These are phyloP conservation scores for Beauveria caledonica DNA, from an alignment of 2,329 filamentous ascomycete species.

Conservation along the genomic window DNA sequence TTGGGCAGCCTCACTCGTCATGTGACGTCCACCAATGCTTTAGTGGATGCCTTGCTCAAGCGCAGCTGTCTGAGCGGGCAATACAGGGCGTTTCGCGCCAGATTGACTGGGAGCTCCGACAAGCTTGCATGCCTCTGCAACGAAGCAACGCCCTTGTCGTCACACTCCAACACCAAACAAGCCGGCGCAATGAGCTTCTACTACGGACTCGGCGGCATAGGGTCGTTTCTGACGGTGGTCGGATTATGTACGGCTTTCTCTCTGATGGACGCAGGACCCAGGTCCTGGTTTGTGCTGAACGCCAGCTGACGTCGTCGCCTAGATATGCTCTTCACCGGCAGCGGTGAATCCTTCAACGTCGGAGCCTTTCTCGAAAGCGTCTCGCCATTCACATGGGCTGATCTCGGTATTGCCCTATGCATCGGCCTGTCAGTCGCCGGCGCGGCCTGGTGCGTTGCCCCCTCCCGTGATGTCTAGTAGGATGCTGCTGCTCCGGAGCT, in stretches of 20 bases:
- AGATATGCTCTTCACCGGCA: constrained; percentile 99
- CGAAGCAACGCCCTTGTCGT: constrained; percentile 17
- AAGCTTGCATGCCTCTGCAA: constrained; percentile 14
- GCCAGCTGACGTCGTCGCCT: constrained; percentile 7
- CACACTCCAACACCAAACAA: constrained; percentile 16
- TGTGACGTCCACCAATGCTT: constrained; percentile 7
- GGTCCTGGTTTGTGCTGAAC: background rate
- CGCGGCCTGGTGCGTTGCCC: constrained; percentile 69
- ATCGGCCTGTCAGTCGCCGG: constrained; percentile 95
- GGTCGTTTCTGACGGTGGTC: constrained; percentile 61
- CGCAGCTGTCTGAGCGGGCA: constrained; percentile 7
- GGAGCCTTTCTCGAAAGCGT: constrained; percentile 90
- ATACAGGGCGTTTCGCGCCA: constrained; percentile 15
- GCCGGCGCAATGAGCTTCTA: constrained; percentile 56
- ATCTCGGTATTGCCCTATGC: constrained; percentile 82
- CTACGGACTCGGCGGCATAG: constrained; percentile 62
- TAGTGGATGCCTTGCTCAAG: constrained; percentile 4
- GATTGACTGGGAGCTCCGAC: constrained; percentile 15
- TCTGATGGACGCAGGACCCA: constrained; percentile 5
- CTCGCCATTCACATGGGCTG: constrained; percentile 91
- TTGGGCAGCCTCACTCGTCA: constrained; percentile 6
- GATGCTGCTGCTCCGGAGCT: constrained; percentile 6
- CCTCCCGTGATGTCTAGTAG: constrained; percentile 23
- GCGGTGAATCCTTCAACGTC: constrained; percentile 94
- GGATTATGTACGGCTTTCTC: constrained; percentile 61